phyloP scores from a whole-genome alignment of 179 eudicot genomes.

The Pouteria campechiana region DNA sequence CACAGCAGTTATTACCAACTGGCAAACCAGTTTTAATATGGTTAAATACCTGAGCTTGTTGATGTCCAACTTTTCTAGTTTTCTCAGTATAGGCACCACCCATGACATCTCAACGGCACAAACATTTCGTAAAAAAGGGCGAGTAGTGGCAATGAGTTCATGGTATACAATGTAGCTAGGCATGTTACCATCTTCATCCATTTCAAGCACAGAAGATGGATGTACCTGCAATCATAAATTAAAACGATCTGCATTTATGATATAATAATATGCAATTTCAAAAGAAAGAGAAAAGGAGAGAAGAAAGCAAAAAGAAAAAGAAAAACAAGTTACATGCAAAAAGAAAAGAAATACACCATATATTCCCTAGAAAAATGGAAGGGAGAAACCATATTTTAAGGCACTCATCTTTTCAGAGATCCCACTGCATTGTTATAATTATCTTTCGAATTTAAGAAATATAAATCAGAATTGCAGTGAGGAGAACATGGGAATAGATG shows the following conservation, averaged over 20 bases:
- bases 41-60: slow-evolving; percentile 67
- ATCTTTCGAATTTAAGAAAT: too few relatives aligned
- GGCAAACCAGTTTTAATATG: too few relatives aligned
- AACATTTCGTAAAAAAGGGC: slow-evolving; percentile 78
- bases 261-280: background rate
- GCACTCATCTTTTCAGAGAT: too few relatives aligned
- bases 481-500: too few relatives aligned
- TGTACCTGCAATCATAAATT: slow-evolving; percentile 39
- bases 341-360: too few relatives aligned
- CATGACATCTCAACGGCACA: slow-evolving; percentile 81
- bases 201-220: slow-evolving; percentile 78
- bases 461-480: too few relatives aligned
- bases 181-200: slow-evolving; percentile 89
- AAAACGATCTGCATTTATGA: background rate
- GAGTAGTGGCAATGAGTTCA: slow-evolving; percentile 77
- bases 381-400: too few relatives aligned
- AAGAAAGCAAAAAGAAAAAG: background rate
- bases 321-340: background rate
- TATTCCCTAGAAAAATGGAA: too few relatives aligned
- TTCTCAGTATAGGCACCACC: slow-evolving; percentile 55
- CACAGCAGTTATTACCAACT: too few relatives aligned
- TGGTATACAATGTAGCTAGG: slow-evolving; percentile 86
- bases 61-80: slow-evolving; percentile 61
- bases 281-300: background rate
- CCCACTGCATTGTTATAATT: too few relatives aligned